A percentile compares a stretch with the other conserved stretches of the same genome.
Evolutionary conservation across 208 protist genomes (phyloP).

Genomic region (Leptomonas pyrrhocoris): DNA sequence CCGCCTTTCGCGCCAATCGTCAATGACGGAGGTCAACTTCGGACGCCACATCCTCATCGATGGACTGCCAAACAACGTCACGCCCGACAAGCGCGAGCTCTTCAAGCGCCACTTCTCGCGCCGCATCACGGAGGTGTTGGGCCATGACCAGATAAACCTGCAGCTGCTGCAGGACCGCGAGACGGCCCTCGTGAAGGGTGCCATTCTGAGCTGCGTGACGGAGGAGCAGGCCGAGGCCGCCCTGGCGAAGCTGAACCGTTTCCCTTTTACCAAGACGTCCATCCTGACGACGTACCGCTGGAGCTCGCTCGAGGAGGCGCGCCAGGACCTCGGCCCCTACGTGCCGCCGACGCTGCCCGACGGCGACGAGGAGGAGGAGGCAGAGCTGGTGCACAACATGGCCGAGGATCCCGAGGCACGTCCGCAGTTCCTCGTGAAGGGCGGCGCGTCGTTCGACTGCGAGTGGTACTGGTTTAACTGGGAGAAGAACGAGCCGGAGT

Average conservation of each 20-base stretch:
- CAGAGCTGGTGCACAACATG: constrained; percentile 86
- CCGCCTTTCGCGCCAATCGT: background rate
- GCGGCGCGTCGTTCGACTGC: constrained; percentile 64
- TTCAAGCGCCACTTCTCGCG: constrained; percentile 72
- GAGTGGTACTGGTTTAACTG: constrained; percentile 91
- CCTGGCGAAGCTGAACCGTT: constrained; percentile 85
- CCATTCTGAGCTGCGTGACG: constrained; percentile 79
- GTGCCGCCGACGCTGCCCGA: constrained; percentile 57
- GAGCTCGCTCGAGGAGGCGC: constrained; percentile 64
- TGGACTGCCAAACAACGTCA: constrained; percentile 85
- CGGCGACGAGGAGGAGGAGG: constrained; percentile 55
- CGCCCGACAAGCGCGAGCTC: constrained; percentile 73
- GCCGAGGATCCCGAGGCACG: constrained; percentile 75
- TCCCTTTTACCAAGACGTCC: constrained; percentile 73
- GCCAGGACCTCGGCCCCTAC: constrained; percentile 64
- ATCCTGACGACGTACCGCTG: constrained; percentile 84
- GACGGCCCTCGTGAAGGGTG: constrained; percentile 70
- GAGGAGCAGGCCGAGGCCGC: constrained; percentile 75
- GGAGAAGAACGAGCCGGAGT: constrained; percentile 69
- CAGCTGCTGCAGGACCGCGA: constrained; percentile 69
- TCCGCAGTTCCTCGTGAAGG: constrained; percentile 88
- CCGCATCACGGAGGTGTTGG: constrained; percentile 69
- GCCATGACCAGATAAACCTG: constrained; percentile 73
- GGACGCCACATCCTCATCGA: constrained; percentile 77
- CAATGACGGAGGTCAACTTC: constrained; percentile 51